These are phyloP conservation scores for Macrolepiota dolichaula DNA, from an alignment of 768 basidiomycete genomes.

Conservation along the genomic window DNA sequence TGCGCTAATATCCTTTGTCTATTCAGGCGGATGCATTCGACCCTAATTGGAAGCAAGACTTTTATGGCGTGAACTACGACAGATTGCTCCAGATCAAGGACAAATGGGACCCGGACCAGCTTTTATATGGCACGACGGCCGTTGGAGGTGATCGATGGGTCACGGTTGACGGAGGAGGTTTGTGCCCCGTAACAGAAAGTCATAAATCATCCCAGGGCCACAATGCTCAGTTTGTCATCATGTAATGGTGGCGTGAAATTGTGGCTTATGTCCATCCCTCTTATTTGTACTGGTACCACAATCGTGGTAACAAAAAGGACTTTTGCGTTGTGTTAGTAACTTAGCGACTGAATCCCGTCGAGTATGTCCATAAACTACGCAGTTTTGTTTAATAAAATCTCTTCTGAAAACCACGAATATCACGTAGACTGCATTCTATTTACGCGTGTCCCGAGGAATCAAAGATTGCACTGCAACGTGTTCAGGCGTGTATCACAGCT, in stretches of 20 bases:
- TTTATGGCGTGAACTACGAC: constrained; percentile 16
- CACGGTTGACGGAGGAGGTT: constrained; percentile 5
- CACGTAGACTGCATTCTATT: too few species aligned
- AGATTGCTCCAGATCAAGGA: constrained; percentile 14
- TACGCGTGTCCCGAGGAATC: too few species aligned
- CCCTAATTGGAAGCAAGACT: constrained; percentile 16
- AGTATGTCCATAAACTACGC: too few species aligned
- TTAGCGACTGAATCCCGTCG: too few species aligned
- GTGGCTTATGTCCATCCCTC: background rate
- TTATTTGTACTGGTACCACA: background rate
- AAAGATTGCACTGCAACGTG: too few species aligned
- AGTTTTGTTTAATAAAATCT: too few species aligned
- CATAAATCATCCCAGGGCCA: background rate
- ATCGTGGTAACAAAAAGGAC: too few species aligned
- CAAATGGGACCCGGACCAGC: constrained; percentile 14
- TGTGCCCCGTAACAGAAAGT: constrained; percentile 2
- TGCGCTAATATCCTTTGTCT: background rate
- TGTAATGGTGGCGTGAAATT: background rate
- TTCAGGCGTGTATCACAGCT: too few species aligned
- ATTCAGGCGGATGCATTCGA: constrained; percentile 16
- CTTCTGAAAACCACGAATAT: too few species aligned
- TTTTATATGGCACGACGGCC: constrained; percentile 18
- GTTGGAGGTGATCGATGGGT: constrained; percentile 16
- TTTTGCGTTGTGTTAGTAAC: too few species aligned
- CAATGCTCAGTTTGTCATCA: background rate